phyloP scores from a whole-genome alignment of 305 asterid species.

The Lippia alba region DNA sequence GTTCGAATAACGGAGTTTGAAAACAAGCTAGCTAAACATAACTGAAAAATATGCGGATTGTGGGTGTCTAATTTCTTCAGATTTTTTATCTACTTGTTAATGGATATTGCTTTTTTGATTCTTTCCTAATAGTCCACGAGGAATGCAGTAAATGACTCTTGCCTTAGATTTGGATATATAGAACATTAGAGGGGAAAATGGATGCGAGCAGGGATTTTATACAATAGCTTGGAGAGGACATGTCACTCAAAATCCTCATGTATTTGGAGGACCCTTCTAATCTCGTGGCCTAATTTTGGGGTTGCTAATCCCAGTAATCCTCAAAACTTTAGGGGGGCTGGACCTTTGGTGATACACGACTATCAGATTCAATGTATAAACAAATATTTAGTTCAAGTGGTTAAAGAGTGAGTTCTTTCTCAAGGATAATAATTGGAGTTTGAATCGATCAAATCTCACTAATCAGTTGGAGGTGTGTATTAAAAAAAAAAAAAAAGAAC shows the following conservation, averaged over 20 bases:
- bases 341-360: constrained; percentile 44
- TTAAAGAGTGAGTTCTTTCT: too few species aligned
- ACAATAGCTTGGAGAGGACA: constrained; percentile 62
- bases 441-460: too few species aligned
- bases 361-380: constrained; percentile 24
- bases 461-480: too few species aligned
- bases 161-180: constrained; percentile 13
- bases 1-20: too few species aligned
- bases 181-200: constrained; percentile 36
- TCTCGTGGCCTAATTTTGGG: constrained; percentile 76
- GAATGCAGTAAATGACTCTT: constrained; percentile 22
- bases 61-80: background rate
- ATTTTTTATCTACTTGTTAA: background rate
- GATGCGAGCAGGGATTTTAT: constrained; percentile 58
- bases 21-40: too few species aligned
- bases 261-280: constrained; percentile 73
- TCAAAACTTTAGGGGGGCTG: constrained; percentile 51
- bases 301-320: constrained; percentile 46
- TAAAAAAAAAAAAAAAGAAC: too few species aligned
- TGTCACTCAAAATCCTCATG: constrained; percentile 58
- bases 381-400: too few species aligned
- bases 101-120: constrained; percentile 13
- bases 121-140: constrained; percentile 15
- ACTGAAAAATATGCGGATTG: background rate
- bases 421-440: too few species aligned